Conservation (phyloP, 345 rosid genomes). For the Rhizophora mangle region DNA sequence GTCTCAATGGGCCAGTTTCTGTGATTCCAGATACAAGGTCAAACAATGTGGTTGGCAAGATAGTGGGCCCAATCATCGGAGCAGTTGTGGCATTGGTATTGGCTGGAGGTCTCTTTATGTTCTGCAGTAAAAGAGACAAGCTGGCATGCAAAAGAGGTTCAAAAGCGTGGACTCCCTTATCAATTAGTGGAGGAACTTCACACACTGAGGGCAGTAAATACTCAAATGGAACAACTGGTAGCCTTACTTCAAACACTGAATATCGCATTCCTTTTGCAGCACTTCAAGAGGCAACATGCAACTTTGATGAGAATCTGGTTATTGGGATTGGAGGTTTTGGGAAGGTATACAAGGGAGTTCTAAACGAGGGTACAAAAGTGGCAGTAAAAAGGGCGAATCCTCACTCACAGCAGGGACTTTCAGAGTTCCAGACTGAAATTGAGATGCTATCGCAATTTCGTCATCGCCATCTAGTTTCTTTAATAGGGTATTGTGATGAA, state of each 20-base stretch:
- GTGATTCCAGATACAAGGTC: constrained; percentile 26
- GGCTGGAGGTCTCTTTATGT: constrained; percentile 39
- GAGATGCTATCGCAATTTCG: constrained; percentile 80
- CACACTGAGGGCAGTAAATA: constrained; percentile 50
- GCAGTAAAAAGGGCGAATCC: constrained; percentile 80
- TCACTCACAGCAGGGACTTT: constrained; percentile 70
- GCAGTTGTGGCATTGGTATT: constrained; percentile 30
- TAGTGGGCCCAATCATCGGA: constrained; percentile 44
- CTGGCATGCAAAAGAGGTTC: constrained; percentile 39
- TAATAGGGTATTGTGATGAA: constrained; percentile 81
- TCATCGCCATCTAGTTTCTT: constrained; percentile 74
- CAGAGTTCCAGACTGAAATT: constrained; percentile 74
- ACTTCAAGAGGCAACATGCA: constrained; percentile 67
- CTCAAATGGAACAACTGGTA: constrained; percentile 55
- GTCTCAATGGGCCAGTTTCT: constrained; percentile 31
- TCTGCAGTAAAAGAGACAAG: constrained; percentile 37
- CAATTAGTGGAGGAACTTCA: constrained; percentile 36
- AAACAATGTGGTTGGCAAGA: constrained; percentile 40
- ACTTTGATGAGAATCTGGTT: constrained; percentile 61
- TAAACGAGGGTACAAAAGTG: constrained; percentile 55
- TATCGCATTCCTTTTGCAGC: constrained; percentile 50
- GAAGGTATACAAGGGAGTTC: constrained; percentile 64
- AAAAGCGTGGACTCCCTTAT: constrained; percentile 68
- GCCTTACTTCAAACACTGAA: constrained; percentile 39
- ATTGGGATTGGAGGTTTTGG: constrained; percentile 85